phyloP scores from a whole-genome alignment of 306 rosid genomes.

The Urtica urens region DNA sequence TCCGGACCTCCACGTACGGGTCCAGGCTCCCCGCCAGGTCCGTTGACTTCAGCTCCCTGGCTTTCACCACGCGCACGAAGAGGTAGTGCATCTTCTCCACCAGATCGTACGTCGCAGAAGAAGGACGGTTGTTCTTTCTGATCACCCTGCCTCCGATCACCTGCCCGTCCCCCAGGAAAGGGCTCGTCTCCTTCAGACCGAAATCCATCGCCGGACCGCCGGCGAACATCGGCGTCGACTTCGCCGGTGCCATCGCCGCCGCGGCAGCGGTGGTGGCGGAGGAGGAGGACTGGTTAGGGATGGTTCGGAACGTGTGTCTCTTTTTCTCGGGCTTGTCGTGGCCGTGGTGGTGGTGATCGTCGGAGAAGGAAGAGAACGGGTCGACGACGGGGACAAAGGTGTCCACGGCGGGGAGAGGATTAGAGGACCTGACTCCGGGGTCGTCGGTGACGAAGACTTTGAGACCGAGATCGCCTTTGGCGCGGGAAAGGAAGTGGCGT shows the following conservation, averaged over 20 bases:
- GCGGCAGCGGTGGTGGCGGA: slow-evolving; percentile 46
- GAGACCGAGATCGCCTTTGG: slow-evolving; percentile 86
- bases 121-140: slow-evolving; percentile 22
- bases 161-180: slow-evolving; percentile 79
- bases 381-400: too few relatives aligned
- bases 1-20: slow-evolving; percentile 72
- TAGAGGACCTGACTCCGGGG: slow-evolving; percentile 51
- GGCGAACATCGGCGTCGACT: slow-evolving; percentile 25
- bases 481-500: slow-evolving; percentile 38
- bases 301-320: slow-evolving; percentile 37
- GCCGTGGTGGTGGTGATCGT: slow-evolving; percentile 18
- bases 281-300: slow-evolving; percentile 33
- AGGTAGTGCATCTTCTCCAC: slow-evolving; percentile 76
- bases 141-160: slow-evolving; percentile 60
- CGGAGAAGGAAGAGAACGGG: slow-evolving; percentile 13
- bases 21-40: slow-evolving; percentile 86
- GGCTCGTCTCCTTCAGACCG: slow-evolving; percentile 66
- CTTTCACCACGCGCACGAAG: slow-evolving; percentile 79
- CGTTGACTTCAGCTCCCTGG: slow-evolving; percentile 73
- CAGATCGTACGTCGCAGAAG: slow-evolving; percentile 79
- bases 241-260: slow-evolving; percentile 34
- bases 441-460: slow-evolving; percentile 72
- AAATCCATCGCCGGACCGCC: slow-evolving; percentile 40
- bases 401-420: slow-evolving; percentile 66
- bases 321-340: slow-evolving; percentile 38